Conservation (phyloP, 2,329 filamentous ascomycete species). For the Phoma sp. region DNA sequence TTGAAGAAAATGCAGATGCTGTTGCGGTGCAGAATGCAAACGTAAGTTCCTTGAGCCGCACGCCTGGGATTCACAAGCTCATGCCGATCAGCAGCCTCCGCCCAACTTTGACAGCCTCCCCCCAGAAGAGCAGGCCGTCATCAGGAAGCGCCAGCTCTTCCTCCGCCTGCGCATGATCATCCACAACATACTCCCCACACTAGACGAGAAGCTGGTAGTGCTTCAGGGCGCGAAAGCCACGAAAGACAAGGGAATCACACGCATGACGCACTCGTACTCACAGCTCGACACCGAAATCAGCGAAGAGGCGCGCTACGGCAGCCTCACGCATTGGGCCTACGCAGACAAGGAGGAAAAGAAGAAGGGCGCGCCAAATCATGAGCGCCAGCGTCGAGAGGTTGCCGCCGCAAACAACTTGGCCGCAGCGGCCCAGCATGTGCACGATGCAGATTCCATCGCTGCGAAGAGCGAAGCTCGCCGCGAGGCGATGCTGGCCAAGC, state of each 20-base stretch:
- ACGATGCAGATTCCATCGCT: conserved; percentile 82
- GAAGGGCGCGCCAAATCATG: conserved; percentile 64
- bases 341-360: conserved; percentile 73
- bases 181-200: conserved; percentile 82
- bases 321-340: conserved; percentile 93
- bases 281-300: conserved; percentile 89
- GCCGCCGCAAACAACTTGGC: conserved; percentile 72
- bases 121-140: conserved; percentile 56
- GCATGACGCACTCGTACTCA: conserved; percentile 86
- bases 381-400: conserved; percentile 78
- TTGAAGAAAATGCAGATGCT: conserved; percentile 37
- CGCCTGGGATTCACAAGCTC: conserved; percentile 23
- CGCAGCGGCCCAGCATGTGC: conserved; percentile 73
- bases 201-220: conserved; percentile 98
- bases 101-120: conserved; percentile 36
- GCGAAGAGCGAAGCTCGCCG: conserved; percentile 82
- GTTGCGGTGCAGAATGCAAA: conserved; percentile 49
- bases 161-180: conserved; percentile 78
- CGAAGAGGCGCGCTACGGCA: conserved; percentile 92
- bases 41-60: conserved; percentile 47
- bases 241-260: conserved; percentile 79
- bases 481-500: conserved; percentile 78
- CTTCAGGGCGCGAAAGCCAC: conserved; percentile 91
- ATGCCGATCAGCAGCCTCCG: conserved; percentile 34
- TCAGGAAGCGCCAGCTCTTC: conserved; percentile 75